Conservation (phyloP, 768 basidiomycete species). For the Coprinopsis sp. region DNA sequence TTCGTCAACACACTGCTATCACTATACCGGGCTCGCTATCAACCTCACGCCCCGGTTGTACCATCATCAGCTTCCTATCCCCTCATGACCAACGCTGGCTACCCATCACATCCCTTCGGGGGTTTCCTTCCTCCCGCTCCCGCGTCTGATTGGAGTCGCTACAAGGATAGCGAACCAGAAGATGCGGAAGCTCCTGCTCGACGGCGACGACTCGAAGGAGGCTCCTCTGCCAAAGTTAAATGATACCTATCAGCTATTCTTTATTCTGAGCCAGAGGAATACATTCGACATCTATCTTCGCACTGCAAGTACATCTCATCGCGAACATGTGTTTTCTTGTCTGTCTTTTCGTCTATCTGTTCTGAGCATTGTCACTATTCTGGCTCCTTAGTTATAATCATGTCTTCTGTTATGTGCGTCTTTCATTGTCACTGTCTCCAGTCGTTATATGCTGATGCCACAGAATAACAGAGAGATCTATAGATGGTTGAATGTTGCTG, state of each 20-base stretch:
- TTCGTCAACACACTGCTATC: conserved; percentile 80
- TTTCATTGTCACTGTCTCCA: too few species aligned
- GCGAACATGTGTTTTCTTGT: too few species aligned
- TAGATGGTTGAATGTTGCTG: too few species aligned
- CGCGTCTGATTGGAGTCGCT: conserved; percentile 42
- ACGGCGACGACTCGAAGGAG: conserved; percentile 53
- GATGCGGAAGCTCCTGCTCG: conserved; percentile 44
- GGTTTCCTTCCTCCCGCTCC: conserved; percentile 49
- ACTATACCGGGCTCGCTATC: conserved; percentile 67
- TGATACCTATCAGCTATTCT: conserved; percentile 24
- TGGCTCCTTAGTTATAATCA: too few species aligned
- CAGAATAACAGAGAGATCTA: too few species aligned
- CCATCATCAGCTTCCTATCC: conserved; percentile 37
- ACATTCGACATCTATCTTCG: too few species aligned
- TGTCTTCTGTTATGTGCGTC: too few species aligned
- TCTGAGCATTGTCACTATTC: too few species aligned
- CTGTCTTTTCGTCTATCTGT: too few species aligned
- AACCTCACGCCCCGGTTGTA: conserved; percentile 33
- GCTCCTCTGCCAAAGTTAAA: conserved; percentile 50
- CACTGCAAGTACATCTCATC: too few species aligned
- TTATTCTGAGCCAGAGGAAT: conserved; percentile 7
- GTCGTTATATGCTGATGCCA: too few species aligned
- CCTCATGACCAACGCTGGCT: conserved; percentile 34
- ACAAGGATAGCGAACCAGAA: conserved; percentile 28
- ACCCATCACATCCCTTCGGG: conserved; percentile 41